Evolutionary conservation across 192 early-diverging fungal genomes (phyloP).

Genomic region (Spinellus fusiger): DNA sequence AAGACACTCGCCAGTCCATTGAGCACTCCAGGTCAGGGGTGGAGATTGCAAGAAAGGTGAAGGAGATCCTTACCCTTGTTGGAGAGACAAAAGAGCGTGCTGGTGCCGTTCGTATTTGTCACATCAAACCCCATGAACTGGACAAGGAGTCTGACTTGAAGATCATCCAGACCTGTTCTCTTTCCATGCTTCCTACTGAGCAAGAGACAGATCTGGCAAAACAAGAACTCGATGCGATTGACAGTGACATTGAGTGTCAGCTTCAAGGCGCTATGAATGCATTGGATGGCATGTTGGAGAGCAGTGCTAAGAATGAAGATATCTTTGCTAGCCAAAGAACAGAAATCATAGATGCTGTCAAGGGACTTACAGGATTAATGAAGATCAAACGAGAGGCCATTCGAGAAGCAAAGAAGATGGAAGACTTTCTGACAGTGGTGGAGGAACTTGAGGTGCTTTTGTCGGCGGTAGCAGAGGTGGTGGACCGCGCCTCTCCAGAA

Average conservation of each 20-base stretch:
- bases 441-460: constrained; percentile 40
- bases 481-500: constrained; percentile 21
- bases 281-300: constrained; percentile 28
- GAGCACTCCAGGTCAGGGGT: constrained; percentile 6
- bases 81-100: constrained; percentile 22
- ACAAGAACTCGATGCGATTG: constrained; percentile 20
- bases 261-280: constrained; percentile 22
- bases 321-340: constrained; percentile 29
- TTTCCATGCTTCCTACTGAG: constrained; percentile 23
- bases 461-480: constrained; percentile 29
- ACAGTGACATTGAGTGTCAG: constrained; percentile 26
- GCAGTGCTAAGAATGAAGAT: constrained; percentile 8
- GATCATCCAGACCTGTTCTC: constrained; percentile 20
- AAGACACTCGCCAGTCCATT: constrained; percentile 8
- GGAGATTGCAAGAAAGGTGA: constrained; percentile 25
- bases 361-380: constrained; percentile 27
- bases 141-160: constrained; percentile 4
- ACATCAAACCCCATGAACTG: not conserved
- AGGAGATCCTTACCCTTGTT: constrained; percentile 18
- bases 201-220: constrained; percentile 16
- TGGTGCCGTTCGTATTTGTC: constrained; percentile 4
- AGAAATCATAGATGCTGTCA: constrained; percentile 30
- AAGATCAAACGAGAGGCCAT: constrained; percentile 32
- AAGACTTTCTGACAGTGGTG: constrained; percentile 27
- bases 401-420: constrained; percentile 31